These are phyloP conservation scores for Tubosaeta brunneosetosa DNA, from an alignment of 768 basidiomycete species.

Conservation along the genomic window DNA sequence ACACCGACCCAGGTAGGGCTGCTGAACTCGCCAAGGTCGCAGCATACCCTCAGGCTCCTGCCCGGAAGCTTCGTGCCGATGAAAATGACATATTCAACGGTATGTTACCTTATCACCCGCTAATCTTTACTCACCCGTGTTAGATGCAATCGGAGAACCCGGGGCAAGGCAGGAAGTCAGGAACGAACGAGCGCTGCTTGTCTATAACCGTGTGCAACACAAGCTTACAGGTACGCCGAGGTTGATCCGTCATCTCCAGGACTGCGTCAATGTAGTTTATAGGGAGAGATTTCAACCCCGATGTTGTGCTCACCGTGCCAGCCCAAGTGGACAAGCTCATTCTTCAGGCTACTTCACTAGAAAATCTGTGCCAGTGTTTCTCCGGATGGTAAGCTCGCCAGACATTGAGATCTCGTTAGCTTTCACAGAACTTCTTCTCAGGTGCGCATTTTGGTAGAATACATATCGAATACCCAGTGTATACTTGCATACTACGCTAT, in stretches of 20 bases:
- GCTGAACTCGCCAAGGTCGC: conserved; percentile 62
- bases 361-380: conserved; percentile 96
- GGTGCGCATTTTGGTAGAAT: conserved; percentile 74
- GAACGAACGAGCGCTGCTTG: conserved; percentile 84
- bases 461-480: neutral
- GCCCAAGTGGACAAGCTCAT: conserved; percentile 92
- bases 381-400: conserved; percentile 68
- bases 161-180: conserved; percentile 77
- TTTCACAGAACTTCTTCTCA: conserved; percentile 16
- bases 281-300: conserved; percentile 94
- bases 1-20: conserved; percentile 48
- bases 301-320: conserved; percentile 63
- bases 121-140: conserved; percentile 3
- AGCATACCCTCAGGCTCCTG: conserved; percentile 73
- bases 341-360: conserved; percentile 85
- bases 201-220: conserved; percentile 91
- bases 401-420: neutral
- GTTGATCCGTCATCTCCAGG: neutral
- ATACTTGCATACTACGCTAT: conserved; percentile 12
- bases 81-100: conserved; percentile 94
- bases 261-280: conserved; percentile 1
- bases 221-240: conserved; percentile 76
- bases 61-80: conserved; percentile 80
- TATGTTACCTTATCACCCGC: conserved; percentile 29
- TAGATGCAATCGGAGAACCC: conserved; percentile 45